phyloP scores from a whole-genome alignment of 345 rosid genomes.

The Firmiana major region DNA sequence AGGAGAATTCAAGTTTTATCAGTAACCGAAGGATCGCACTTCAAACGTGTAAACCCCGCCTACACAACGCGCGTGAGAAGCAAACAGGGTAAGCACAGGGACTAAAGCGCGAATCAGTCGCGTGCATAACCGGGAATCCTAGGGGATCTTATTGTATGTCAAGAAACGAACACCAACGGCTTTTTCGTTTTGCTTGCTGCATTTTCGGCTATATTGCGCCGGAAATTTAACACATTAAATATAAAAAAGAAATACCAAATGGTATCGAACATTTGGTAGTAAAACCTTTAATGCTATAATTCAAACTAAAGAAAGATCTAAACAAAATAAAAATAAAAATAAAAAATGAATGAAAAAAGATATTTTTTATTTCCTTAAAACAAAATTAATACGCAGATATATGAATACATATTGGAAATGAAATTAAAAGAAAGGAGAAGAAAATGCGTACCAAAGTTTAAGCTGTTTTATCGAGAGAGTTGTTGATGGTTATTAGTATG shows the following conservation, averaged over 20 bases:
- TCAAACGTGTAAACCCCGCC: not conserved
- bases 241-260: not conserved
- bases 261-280: not conserved
- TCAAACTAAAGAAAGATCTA: not conserved
- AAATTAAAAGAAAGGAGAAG: not conserved
- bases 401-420: not conserved
- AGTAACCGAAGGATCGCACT: constrained; percentile 1
- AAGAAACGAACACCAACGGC: constrained; percentile 23
- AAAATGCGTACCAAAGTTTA: not conserved
- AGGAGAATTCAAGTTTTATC: not conserved
- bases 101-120: not conserved
- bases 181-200: constrained; percentile 20
- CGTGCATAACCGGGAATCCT: not conserved
- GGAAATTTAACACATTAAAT: not conserved
- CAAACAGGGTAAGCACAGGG: not conserved
- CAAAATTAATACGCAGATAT: not conserved
- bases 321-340: not conserved
- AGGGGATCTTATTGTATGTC: not conserved
- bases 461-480: not conserved
- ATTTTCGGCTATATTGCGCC: not conserved
- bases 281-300: not conserved
- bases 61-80: not conserved
- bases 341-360: not conserved
- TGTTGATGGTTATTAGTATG: not conserved
- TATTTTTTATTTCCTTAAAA: not conserved